Conservation (phyloP, 2,329 filamentous ascomycete genomes). For the Microcyclosporella mali region DNA sequence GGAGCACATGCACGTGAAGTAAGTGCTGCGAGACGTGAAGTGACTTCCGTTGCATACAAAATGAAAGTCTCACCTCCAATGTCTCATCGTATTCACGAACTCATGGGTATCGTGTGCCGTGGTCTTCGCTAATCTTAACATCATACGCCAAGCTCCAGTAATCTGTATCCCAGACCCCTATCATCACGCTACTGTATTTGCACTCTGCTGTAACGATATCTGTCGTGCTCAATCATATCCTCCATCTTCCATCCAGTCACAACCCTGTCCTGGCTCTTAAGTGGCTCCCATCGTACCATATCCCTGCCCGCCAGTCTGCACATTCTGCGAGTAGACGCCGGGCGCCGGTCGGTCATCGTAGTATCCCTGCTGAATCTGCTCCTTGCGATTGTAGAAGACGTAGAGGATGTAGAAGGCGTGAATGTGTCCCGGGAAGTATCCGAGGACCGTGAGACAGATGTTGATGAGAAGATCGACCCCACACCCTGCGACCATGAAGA, state of each 20-base stretch:
- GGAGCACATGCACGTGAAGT: neutral
- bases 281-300: conserved; percentile 26
- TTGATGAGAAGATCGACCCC: conserved; percentile 46
- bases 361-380: conserved; percentile 55
- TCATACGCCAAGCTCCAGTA: neutral
- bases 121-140: neutral
- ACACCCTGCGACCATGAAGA: conserved; percentile 45
- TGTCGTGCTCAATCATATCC: neutral
- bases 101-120: neutral
- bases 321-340: conserved; percentile 64
- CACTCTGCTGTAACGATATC: neutral
- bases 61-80: neutral
- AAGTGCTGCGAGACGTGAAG: neutral
- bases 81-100: no score
- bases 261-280: neutral
- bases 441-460: conserved; percentile 41
- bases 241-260: neutral
- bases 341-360: conserved; percentile 53
- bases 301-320: conserved; percentile 59
- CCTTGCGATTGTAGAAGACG: conserved; percentile 70
- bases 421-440: conserved; percentile 68
- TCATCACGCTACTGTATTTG: neutral
- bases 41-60: neutral
- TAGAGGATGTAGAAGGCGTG: conserved; percentile 71
- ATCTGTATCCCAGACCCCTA: neutral